Conservation (phyloP, 129 eudicot genomes). For the Artemisia tridentata region DNA sequence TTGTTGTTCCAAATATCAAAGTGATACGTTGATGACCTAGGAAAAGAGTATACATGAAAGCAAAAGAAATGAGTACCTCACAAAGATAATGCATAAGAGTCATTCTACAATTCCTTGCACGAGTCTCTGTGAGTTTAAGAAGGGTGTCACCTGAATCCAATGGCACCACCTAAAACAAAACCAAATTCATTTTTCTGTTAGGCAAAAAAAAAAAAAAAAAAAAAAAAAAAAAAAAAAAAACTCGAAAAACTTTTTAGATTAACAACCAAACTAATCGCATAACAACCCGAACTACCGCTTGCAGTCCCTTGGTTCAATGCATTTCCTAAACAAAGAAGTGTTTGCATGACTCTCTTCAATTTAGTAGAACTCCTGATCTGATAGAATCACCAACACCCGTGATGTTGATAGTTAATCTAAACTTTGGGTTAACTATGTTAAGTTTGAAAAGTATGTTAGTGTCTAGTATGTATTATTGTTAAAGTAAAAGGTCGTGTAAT, state of each 20-base stretch:
- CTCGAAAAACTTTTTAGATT: background rate
- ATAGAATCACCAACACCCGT: conserved; percentile 20
- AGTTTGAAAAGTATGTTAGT: no score
- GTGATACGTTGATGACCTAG: background rate
- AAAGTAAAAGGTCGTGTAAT: no score
- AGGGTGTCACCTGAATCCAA: conserved; percentile 94
- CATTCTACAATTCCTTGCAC: conserved; percentile 86
- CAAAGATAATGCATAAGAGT: conserved; percentile 98
- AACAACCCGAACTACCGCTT: conserved; percentile 42
- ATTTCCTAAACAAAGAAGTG: conserved; percentile 91
- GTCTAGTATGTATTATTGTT: no score
- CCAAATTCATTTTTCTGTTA: background rate
- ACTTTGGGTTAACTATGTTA: no score
- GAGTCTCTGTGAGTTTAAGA: conserved; percentile 88
- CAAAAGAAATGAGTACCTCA: conserved; percentile 50
- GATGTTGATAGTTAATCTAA: no score
- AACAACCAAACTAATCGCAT: background rate
- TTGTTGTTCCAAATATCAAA: background rate
- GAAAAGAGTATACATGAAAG: conserved; percentile 10
- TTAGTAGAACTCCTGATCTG: conserved; percentile 77
- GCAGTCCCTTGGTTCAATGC: conserved; percentile 98
- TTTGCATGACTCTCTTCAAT: conserved; percentile 86
- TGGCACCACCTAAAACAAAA: conserved; percentile 69
- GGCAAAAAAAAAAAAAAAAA: no score
- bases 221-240: background rate